phyloP scores from a whole-genome alignment of 2,329 filamentous ascomycete genomes.

The Herpotrichia juniperi region DNA sequence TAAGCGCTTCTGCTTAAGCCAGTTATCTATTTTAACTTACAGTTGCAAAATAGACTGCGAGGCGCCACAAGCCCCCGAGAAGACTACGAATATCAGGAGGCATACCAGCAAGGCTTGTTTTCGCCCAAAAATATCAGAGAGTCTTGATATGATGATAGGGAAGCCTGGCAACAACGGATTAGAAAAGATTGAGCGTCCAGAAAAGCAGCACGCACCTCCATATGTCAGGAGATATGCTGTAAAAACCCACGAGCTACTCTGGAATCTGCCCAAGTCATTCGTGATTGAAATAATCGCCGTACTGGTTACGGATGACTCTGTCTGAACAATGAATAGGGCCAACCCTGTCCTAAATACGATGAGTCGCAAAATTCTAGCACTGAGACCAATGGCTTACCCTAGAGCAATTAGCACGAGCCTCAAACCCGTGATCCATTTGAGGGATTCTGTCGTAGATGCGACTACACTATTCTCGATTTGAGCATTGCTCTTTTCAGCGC shows the following conservation, averaged over 20 bases:
- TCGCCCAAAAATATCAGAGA: slow-evolving; percentile 41
- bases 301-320: slow-evolving; percentile 44
- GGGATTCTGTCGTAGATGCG: neutral
- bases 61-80: slow-evolving; percentile 40
- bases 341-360: neutral
- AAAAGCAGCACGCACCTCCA: slow-evolving; percentile 27
- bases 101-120: slow-evolving; percentile 31
- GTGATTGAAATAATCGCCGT: slow-evolving; percentile 43
- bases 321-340: slow-evolving; percentile 24
- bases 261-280: slow-evolving; percentile 38
- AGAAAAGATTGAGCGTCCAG: slow-evolving; percentile 1
- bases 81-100: slow-evolving; percentile 35
- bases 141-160: slow-evolving; percentile 37
- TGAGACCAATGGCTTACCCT: slow-evolving; percentile 1
- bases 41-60: slow-evolving; percentile 38
- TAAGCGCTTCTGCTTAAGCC: neutral
- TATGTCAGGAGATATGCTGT: slow-evolving; percentile 44
- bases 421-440: neutral
- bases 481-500: neutral
- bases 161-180: slow-evolving; percentile 4
- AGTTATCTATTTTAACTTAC: slow-evolving; percentile 4
- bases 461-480: neutral
- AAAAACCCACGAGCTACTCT: slow-evolving; percentile 43
- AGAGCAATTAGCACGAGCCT: slow-evolving; percentile 1
- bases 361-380: neutral